Conservation (phyloP, 1,284 basidiomycete species). For the Heterobasidion annosum region DNA sequence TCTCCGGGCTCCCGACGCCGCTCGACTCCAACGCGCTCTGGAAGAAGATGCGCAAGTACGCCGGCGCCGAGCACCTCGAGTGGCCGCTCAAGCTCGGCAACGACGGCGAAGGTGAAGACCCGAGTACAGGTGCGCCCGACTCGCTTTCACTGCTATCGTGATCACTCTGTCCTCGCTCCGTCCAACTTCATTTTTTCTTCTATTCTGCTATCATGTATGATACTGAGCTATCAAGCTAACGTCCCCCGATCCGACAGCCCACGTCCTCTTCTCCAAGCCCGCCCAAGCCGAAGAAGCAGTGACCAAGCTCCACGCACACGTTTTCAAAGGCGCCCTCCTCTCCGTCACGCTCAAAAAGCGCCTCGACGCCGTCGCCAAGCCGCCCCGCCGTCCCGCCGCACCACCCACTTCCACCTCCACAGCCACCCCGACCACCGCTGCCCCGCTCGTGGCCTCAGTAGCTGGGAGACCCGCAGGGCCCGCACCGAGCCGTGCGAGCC, state of each 20-base stretch:
- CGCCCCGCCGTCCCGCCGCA: conserved; percentile 11
- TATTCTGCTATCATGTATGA: not conserved
- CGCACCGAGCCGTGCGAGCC: conserved; percentile 60
- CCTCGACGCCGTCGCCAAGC: conserved; percentile 59
- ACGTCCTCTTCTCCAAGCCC: conserved; percentile 72
- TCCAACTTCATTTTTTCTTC: too few species aligned
- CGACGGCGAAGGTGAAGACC: conserved; percentile 33
- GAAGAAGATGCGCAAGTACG: conserved; percentile 82
- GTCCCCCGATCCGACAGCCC: conserved; percentile 33
- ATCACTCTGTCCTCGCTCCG: too few species aligned
- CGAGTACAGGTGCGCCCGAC: conserved; percentile 19
- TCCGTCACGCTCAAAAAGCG: conserved; percentile 91
- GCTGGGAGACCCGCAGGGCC: conserved; percentile 24
- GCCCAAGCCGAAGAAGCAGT: conserved; percentile 67
- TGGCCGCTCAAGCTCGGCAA: conserved; percentile 46
- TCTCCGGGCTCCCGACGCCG: conserved; percentile 65
- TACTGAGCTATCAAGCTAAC: conserved; percentile 10
- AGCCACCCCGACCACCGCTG: too few species aligned
- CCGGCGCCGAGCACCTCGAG: conserved; percentile 62
- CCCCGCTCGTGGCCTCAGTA: not conserved
- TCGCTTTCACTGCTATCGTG: not conserved
- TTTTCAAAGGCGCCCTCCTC: conserved; percentile 85
- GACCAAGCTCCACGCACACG: conserved; percentile 84
- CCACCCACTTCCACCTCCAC: conserved; percentile 4
- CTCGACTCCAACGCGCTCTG: conserved; percentile 72